phyloP scores from a whole-genome alignment of 2,329 filamentous ascomycete species.

The Fonsecaea multimorphosa region DNA sequence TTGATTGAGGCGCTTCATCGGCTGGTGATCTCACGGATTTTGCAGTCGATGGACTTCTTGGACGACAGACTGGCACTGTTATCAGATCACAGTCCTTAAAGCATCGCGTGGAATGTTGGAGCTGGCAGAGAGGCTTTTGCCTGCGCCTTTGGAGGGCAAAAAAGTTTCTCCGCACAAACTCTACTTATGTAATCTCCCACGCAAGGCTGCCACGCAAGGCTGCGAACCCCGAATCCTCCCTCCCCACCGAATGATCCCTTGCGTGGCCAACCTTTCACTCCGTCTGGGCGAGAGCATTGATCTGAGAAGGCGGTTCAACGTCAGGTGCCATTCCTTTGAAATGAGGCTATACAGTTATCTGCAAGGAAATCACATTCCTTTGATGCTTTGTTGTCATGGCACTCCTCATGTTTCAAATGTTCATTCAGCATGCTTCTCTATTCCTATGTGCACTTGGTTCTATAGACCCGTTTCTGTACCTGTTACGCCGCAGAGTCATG shows the following conservation, averaged over 20 bases:
- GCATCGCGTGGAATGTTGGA: not conserved
- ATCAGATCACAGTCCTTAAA: not conserved
- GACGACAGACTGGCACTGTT: not conserved
- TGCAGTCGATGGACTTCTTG: not conserved
- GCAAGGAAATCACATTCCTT: not conserved
- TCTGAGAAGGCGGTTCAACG: not conserved
- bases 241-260: too few species aligned
- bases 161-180: not conserved
- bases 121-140: not conserved
- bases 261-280: too few species aligned
- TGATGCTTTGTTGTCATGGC: not conserved
- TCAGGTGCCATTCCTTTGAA: too few species aligned
- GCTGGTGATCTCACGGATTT: not conserved
- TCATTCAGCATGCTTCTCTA: constrained; percentile 4
- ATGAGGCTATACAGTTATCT: too few species aligned
- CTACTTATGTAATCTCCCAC: not conserved
- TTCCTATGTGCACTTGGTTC: not conserved
- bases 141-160: not conserved
- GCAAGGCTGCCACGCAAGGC: not conserved
- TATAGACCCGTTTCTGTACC: not conserved
- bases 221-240: not conserved
- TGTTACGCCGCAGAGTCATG: not conserved
- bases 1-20: not conserved
- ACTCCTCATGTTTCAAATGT: not conserved
- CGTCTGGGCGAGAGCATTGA: not conserved